These are phyloP conservation scores for Pichia sp. DNA, from an alignment of 1,139 yeast genomes.

Conservation along the genomic window DNA sequence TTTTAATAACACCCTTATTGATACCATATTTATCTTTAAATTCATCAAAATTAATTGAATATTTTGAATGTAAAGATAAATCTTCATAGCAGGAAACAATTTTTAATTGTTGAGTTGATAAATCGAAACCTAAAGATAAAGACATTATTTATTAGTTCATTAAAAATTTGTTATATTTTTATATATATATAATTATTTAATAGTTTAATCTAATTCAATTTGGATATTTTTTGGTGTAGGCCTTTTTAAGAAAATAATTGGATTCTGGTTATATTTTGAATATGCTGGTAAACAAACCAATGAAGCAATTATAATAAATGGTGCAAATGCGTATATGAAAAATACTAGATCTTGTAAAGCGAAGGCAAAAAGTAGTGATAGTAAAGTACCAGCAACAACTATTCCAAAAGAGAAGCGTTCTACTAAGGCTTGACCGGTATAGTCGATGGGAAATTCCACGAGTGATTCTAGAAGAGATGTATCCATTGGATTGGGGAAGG, in stretches of 20 bases:
- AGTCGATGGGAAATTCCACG: conserved; percentile 40
- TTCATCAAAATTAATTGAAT: conserved; percentile 64
- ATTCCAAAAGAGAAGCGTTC: conserved; percentile 27
- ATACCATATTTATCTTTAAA: conserved; percentile 50
- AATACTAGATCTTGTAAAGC: conserved; percentile 35
- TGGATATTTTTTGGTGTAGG: conserved; percentile 14
- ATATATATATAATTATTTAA: not conserved
- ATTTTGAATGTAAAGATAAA: conserved; percentile 44
- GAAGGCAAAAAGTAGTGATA: conserved; percentile 43
- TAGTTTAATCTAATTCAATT: conserved; percentile 9
- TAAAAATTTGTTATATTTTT: not conserved
- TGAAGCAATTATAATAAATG: conserved; percentile 33
- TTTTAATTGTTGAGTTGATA: conserved; percentile 87
- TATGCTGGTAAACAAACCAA: conserved; percentile 50
- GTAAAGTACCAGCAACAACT: conserved; percentile 30
- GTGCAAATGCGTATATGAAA: conserved; percentile 35
- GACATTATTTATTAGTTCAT: conserved; percentile 2
- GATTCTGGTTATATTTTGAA: conserved; percentile 44
- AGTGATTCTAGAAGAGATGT: conserved; percentile 5
- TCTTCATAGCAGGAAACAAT: conserved; percentile 56
- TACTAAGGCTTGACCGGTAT: conserved; percentile 48
- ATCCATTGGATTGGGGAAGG: conserved; percentile 6
- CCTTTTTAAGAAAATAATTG: conserved; percentile 36
- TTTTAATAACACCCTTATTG: conserved; percentile 61
- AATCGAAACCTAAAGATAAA: conserved; percentile 67